A percentile compares a stretch with the other conserved stretches of the same genome.
phyloP scores from a whole-genome alignment of 2,329 filamentous ascomycete genomes.

The Colletotrichum spinosum region DNA sequence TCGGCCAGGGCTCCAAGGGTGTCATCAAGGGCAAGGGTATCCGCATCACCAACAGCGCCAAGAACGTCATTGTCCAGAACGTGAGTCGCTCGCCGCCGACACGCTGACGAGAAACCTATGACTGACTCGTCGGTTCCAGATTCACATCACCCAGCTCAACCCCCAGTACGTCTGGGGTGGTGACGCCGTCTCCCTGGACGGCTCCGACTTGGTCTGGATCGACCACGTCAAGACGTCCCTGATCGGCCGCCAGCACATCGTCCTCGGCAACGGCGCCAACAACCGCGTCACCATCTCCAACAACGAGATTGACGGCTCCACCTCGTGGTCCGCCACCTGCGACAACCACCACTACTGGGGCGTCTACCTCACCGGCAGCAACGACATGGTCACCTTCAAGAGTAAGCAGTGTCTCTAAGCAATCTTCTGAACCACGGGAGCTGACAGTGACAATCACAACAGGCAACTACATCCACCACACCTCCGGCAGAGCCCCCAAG shows the following conservation, averaged over 20 bases:
- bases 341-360: conserved; percentile 71
- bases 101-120: conserved; percentile 53
- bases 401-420: neutral
- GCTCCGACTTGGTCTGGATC: conserved; percentile 60
- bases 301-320: conserved; percentile 67
- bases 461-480: conserved; percentile 70
- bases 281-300: conserved; percentile 71
- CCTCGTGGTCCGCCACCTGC: conserved; percentile 67
- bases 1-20: conserved; percentile 51
- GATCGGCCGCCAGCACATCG: conserved; percentile 71
- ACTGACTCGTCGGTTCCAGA: conserved; percentile 29
- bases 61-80: conserved; percentile 58
- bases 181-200: conserved; percentile 66
- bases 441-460: too few species aligned
- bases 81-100: conserved; percentile 34
- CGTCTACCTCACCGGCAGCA: conserved; percentile 67
- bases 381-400: conserved; percentile 68
- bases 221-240: conserved; percentile 67
- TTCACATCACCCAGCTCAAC: conserved; percentile 55
- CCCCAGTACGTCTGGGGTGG: conserved; percentile 70
- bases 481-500: conserved; percentile 68
- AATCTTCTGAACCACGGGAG: too few species aligned
- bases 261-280: conserved; percentile 64
- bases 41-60: conserved; percentile 45
- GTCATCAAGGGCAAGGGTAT: conserved; percentile 56